These are phyloP conservation scores for Talaromyces sp. DNA, from an alignment of 2,329 filamentous ascomycete species.

Conservation along the genomic window DNA sequence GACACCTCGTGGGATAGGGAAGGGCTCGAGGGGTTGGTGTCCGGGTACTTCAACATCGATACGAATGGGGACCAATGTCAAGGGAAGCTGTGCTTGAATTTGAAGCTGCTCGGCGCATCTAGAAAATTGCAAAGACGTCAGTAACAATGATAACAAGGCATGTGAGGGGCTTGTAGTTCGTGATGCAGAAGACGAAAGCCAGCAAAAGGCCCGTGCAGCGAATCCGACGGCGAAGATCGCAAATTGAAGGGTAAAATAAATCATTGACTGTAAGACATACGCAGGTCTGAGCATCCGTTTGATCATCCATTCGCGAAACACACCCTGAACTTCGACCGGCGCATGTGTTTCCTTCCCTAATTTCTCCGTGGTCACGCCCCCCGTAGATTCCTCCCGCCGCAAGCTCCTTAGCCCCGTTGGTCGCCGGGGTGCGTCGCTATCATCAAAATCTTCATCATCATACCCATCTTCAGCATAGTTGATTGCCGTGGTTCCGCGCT, in stretches of 20 bases:
- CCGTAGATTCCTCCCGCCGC: slow-evolving; percentile 72
- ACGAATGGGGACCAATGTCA: slow-evolving; percentile 91
- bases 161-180: neutral
- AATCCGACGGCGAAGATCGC: slow-evolving; percentile 8
- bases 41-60: slow-evolving; percentile 91
- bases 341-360: slow-evolving; percentile 77
- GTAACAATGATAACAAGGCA: neutral
- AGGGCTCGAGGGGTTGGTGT: slow-evolving; percentile 56
- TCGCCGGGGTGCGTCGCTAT: slow-evolving; percentile 68
- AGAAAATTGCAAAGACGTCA: neutral
- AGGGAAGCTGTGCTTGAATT: slow-evolving; percentile 73
- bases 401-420: slow-evolving; percentile 82
- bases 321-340: slow-evolving; percentile 83
- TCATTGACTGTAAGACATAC: slow-evolving; percentile 32
- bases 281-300: slow-evolving; percentile 59
- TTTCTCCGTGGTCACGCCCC: slow-evolving; percentile 70
- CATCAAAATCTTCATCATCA: slow-evolving; percentile 69
- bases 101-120: slow-evolving; percentile 62
- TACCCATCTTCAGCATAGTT: slow-evolving; percentile 98
- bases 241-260: slow-evolving; percentile 7
- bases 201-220: neutral
- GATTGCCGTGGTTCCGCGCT: slow-evolving; percentile 92
- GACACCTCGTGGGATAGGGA: slow-evolving; percentile 47
- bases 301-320: slow-evolving; percentile 95
- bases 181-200: neutral